Evolutionary conservation across 2,329 filamentous ascomycete genomes (phyloP), one percentile per base, ranked within the genome.

Genomic region (Cercospora zeae-maydis): DNA sequence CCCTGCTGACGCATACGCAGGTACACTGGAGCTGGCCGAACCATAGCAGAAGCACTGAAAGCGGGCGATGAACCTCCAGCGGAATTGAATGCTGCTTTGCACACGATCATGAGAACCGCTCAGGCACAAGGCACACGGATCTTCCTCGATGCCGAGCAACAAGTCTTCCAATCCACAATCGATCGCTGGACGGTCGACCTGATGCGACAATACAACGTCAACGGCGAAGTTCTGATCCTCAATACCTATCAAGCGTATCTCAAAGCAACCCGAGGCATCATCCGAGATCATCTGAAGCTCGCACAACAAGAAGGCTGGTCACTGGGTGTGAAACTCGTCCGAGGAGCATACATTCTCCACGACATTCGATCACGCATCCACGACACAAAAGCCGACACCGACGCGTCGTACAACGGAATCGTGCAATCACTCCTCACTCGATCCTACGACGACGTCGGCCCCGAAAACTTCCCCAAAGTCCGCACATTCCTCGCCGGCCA

Each of bases 181-280:
- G 82, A 84, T 67, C 66, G 73, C 16, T 84, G 82, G 82, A 80
- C 81, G 7, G 78, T 83, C 67, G 78, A 79, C 58, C 76, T 84
- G 58, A 83, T 84, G 79, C 78, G 82, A 33, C 79, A 78, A 65
- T 82, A 79, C 72, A 85, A 84, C 71, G 72, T 69, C 0, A 73
- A 77, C 31, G 77, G 75, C 27, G 73, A 75, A 19, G 75, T 78
- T 13, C 42, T 79, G 16, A 75, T 84, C 54, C 83, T 81, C 68
- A 80, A 79, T 64, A 84, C 82, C 6, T 78, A 83, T 67, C 82
- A 84, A 73, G 81, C 78, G 19, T 84, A 84, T 63, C 76, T 84
- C 6, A 81, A 83, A 69, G 76, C 76, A 7, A 79, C 81, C 0
- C 78, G 79, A 0, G 63, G 74, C 2, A 83, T 78, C 39, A 72